phyloP scores from a whole-genome alignment of 2,329 filamentous ascomycete genomes.

The Cercospora nicotianae region DNA sequence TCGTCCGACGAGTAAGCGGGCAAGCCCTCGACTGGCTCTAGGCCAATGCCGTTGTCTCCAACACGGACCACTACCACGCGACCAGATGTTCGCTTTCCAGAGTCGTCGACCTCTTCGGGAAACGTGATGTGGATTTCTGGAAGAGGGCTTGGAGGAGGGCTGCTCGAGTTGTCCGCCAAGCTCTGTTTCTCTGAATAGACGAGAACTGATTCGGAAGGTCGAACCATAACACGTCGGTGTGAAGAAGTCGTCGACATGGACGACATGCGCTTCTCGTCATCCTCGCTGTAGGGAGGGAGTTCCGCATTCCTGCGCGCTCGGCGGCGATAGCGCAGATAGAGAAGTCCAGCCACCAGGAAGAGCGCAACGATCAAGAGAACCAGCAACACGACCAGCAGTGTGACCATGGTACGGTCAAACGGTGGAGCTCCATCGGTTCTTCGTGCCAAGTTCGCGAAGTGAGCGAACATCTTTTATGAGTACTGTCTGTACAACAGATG shows the following conservation, averaged over 20 bases:
- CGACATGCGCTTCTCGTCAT: conserved; percentile 57
- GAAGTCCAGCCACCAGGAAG: conserved; percentile 64
- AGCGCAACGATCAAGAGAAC: conserved; percentile 74
- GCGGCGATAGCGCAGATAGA: conserved; percentile 70
- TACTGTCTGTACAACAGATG: conserved; percentile 7
- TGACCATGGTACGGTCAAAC: conserved; percentile 64
- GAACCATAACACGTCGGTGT: conserved; percentile 60
- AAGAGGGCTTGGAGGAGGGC: conserved; percentile 74
- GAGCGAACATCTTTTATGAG: conserved; percentile 36
- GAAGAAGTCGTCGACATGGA: conserved; percentile 45
- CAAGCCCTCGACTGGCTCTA: conserved; percentile 79
- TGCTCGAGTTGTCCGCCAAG: conserved; percentile 72
- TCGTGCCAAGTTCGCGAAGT: conserved; percentile 50
- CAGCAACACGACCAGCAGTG: conserved; percentile 77
- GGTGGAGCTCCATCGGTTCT: conserved; percentile 46
- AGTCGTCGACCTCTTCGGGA: conserved; percentile 87
- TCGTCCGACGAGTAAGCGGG: conserved; percentile 86
- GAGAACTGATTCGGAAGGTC: conserved; percentile 63
- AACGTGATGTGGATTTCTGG: conserved; percentile 98
- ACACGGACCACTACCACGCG: conserved; percentile 90
- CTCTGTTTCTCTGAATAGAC: conserved; percentile 78
- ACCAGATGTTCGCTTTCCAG: conserved; percentile 76
- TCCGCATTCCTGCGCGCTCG: conserved; percentile 51
- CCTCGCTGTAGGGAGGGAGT: conserved; percentile 62
- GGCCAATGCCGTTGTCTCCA: conserved; percentile 81